phyloP scores from a whole-genome alignment of 345 rosid genomes.

The Anacardium occidentale region DNA sequence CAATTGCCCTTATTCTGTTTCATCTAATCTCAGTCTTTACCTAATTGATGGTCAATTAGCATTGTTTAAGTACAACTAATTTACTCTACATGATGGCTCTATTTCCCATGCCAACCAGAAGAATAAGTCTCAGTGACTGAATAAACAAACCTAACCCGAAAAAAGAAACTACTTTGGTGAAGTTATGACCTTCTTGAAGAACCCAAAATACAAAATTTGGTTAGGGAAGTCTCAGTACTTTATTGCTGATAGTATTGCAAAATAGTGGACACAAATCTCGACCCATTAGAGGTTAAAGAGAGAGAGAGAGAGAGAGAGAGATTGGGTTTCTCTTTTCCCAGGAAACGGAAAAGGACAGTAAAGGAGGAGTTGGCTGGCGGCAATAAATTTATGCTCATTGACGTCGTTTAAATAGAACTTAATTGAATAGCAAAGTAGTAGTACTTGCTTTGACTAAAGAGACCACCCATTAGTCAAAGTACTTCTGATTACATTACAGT shows the following conservation, averaged over 20 bases:
- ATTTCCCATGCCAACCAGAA: conserved; percentile 9
- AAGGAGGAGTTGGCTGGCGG: neutral
- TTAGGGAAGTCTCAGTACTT: neutral
- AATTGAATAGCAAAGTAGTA: no score
- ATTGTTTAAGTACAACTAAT: neutral
- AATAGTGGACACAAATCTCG: neutral
- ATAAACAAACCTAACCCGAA: neutral
- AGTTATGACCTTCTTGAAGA: conserved; percentile 4
- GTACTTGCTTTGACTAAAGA: no score
- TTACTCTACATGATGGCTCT: neutral
- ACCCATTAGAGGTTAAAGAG: neutral
- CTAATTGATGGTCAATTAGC: neutral
- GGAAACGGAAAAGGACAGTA: neutral
- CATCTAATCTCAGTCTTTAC: neutral
- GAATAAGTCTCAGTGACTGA: neutral
- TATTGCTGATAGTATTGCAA: neutral
- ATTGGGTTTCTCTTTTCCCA: neutral
- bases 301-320: neutral
- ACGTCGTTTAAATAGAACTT: no score
- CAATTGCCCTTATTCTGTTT: neutral
- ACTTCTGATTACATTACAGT: no score
- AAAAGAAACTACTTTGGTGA: neutral
- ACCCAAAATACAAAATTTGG: neutral
- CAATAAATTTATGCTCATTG: no score
- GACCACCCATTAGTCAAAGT: no score